Percentiles rank a stretch among this genome's conserved stretches.
Evolutionary conservation across 345 rosid species (phyloP).

Genomic region (Citrus glauca): DNA sequence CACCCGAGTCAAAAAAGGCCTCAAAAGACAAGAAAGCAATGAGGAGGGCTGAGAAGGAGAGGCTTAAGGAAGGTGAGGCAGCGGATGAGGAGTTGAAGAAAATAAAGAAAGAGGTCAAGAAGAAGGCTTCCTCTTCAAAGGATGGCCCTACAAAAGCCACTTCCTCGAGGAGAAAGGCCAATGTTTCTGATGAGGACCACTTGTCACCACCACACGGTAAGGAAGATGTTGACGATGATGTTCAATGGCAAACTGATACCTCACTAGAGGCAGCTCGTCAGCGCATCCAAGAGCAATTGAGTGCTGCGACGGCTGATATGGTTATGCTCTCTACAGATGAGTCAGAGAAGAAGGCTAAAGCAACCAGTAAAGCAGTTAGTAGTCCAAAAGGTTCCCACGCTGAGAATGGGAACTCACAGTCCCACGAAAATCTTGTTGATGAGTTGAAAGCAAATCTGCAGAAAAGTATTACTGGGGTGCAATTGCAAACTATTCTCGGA

Average conservation of each 20-base stretch:
- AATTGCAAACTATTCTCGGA: slow-evolving; percentile 22
- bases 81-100: slow-evolving; percentile 79
- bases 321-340: slow-evolving; percentile 58
- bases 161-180: slow-evolving; percentile 37
- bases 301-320: slow-evolving; percentile 69
- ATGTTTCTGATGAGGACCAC: slow-evolving; percentile 42
- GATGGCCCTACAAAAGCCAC: slow-evolving; percentile 34
- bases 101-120: slow-evolving; percentile 48
- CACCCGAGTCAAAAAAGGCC: slow-evolving; percentile 60
- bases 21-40: slow-evolving; percentile 56
- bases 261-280: slow-evolving; percentile 63
- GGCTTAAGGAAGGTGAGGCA: slow-evolving; percentile 69
- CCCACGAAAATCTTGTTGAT: slow-evolving; percentile 26
- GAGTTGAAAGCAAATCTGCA: slow-evolving; percentile 37
- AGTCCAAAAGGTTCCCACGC: slow-evolving; percentile 26
- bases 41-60: slow-evolving; percentile 81
- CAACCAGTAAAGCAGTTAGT: slow-evolving; percentile 14
- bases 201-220: slow-evolving; percentile 43
- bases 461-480: slow-evolving; percentile 30
- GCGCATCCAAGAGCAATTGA: slow-evolving; percentile 62
- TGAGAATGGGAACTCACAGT: slow-evolving; percentile 24
- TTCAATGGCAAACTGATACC: slow-evolving; percentile 79
- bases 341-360: slow-evolving; percentile 32
- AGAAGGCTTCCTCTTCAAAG: slow-evolving; percentile 32
- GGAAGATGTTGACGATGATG: slow-evolving; percentile 41